Conservation (phyloP, 1,284 basidiomycete genomes). For the Cystobasidium slooffiae region DNA sequence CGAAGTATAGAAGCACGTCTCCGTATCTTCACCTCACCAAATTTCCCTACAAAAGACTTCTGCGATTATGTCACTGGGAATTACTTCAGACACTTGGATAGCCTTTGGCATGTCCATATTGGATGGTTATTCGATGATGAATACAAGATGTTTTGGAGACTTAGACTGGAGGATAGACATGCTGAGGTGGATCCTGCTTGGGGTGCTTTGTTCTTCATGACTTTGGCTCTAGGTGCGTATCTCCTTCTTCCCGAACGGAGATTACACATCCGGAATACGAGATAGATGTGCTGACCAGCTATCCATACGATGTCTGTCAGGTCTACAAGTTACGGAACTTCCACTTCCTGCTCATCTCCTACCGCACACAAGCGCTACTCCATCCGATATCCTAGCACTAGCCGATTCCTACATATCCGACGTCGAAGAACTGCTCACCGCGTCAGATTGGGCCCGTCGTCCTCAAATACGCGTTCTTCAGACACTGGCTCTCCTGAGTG, state of each 20-base stretch:
- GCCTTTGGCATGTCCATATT: slow-evolving; percentile 36
- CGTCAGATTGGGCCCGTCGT: slow-evolving; percentile 19
- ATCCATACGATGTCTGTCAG: not conserved
- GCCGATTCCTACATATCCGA: slow-evolving; percentile 27
- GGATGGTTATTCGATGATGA: slow-evolving; percentile 36
- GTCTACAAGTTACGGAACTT: slow-evolving; percentile 29
- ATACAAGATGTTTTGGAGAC: slow-evolving; percentile 32
- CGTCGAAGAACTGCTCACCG: slow-evolving; percentile 28
- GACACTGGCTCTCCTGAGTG: slow-evolving; percentile 27
- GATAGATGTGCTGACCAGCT: not conserved
- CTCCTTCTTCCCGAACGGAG: not conserved
- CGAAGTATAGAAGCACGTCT: slow-evolving; percentile 18
- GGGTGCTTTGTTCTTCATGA: slow-evolving; percentile 25
- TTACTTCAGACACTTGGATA: slow-evolving; percentile 30
- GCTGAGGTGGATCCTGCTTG: slow-evolving; percentile 38
- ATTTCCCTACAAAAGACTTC: slow-evolving; percentile 23
- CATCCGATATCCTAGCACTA: not conserved
- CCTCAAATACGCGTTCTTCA: slow-evolving; percentile 33
- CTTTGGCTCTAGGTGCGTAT: slow-evolving; percentile 33
- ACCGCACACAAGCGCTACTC: not conserved
- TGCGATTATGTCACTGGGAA: slow-evolving; percentile 19
- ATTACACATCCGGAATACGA: not conserved
- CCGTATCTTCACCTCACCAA: slow-evolving; percentile 10
- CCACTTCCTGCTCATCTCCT: slow-evolving; percentile 20
- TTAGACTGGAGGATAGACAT: slow-evolving; percentile 2